Evolutionary conservation across 192 early-diverging fungal genomes (phyloP), one percentile per base, ranked within the genome.

Genomic region (Coemansia sp.): DNA sequence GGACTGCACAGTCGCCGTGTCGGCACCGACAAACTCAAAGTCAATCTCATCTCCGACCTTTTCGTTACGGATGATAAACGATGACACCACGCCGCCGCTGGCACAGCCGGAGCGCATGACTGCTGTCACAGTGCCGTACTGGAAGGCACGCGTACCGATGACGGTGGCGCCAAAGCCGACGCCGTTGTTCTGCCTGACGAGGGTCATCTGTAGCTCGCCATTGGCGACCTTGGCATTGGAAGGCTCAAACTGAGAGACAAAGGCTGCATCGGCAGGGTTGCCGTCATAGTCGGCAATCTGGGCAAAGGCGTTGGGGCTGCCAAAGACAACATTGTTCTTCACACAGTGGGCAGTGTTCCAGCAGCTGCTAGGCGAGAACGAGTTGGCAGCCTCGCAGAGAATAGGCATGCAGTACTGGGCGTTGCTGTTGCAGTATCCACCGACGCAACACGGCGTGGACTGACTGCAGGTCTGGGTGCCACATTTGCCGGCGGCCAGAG

Each of bases 161-260:
- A 88, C 84, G 5, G 84, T 85, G 37, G 86, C 79, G 3, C 87
- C 87, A 43, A 86, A 76, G 34, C 87, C 87, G 59, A 73, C 73
- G 60, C 69, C 76, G 20, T 74, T 68, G 62, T 70, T 74, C 63
- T 66, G 62, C 65, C 81, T 83, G 56, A 62, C 74, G 33, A 86
- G 66, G 21, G 59, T 62, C 69, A 83, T 53, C 66, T 59, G 71
- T 75, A 74, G 67, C 63, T 60, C 73, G 69, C 74, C 73, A 65
- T 79, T 70, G 59, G 59, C 65, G 60, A 83, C 70, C 48, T 80
- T 75, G 55, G 82, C 76, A 26, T 79, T 73, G 39, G 77, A 70
- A 56, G 84, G 85, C 60, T 78, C 60, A 59, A 84, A 88, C 42
- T 88, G 77, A 37, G 83, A 85, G 10, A 76, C 65, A 81, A 83